Percentiles rank a stretch among this genome's conserved stretches.
Conservation (phyloP, 1,284 basidiomycete species). For the Ceratobasidium sp. region DNA sequence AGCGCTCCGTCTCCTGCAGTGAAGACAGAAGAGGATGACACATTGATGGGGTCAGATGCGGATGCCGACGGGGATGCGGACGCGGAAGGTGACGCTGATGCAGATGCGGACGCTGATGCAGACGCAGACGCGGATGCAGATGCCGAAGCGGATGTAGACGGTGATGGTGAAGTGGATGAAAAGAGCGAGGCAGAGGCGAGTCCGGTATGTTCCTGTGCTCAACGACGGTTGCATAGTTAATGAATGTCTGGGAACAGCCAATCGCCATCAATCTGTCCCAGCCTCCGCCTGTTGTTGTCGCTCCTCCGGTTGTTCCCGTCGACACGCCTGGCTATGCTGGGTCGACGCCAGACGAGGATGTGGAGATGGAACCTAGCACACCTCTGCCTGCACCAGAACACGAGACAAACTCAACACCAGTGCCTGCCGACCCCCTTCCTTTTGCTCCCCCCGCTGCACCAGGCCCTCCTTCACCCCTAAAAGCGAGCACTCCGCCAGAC, state of each 20-base stretch:
- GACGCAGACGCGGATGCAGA: not conserved
- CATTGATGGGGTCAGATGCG: conserved; percentile 1
- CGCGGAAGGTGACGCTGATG: too few relatives aligned
- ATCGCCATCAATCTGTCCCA: not conserved
- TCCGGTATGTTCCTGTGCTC: not conserved
- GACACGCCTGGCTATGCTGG: not conserved
- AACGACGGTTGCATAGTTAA: not conserved
- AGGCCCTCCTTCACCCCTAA: not conserved
- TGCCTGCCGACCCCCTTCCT: conserved; percentile 14
- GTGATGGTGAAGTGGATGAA: not conserved
- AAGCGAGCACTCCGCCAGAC: not conserved
- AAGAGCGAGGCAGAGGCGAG: not conserved
- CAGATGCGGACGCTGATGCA: not conserved
- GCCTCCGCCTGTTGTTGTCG: not conserved
- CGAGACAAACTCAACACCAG: not conserved
- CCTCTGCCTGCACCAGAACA: not conserved
- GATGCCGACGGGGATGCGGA: not conserved
- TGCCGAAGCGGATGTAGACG: not conserved
- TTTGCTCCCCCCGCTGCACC: conserved; percentile 24
- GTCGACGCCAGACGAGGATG: conserved; percentile 6
- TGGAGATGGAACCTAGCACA: not conserved
- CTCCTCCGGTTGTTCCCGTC: not conserved
- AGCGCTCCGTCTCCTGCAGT: conserved; percentile 1
- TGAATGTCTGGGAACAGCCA: not conserved
- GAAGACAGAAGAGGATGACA: conserved; percentile 16